Percentiles rank a stretch among this genome's conserved stretches.
These are phyloP conservation scores for Coriaria nepalensis DNA, from an alignment of 306 rosid genomes.

Conservation along the genomic window DNA sequence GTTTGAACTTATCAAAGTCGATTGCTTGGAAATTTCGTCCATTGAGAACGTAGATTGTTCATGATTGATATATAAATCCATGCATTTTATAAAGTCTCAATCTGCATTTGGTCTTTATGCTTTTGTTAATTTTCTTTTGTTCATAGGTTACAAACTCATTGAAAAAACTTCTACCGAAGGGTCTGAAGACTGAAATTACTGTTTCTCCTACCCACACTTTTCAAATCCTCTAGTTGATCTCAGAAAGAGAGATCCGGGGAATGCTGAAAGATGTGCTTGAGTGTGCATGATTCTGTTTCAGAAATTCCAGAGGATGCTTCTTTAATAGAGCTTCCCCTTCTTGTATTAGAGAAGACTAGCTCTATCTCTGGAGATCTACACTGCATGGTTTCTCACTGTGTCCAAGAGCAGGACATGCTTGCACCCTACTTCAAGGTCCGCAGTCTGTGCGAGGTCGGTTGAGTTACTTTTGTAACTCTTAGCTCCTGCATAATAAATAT, in stretches of 20 bases:
- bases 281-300: slow-evolving; percentile 17
- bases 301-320: slow-evolving; percentile 25
- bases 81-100: neutral
- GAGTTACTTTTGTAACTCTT: slow-evolving; percentile 19
- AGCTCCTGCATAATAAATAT: slow-evolving; percentile 12
- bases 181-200: neutral
- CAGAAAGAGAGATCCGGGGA: slow-evolving; percentile 27
- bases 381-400: slow-evolving; percentile 15
- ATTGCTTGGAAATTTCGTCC: too few species aligned
- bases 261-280: slow-evolving; percentile 54
- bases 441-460: slow-evolving; percentile 48
- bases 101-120: neutral
- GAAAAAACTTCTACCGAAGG: slow-evolving; percentile 15
- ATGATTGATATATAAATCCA: too few species aligned
- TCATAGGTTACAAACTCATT: slow-evolving; percentile 18
- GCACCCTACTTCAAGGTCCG: slow-evolving; percentile 16
- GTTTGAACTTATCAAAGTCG: too few species aligned
- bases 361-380: slow-evolving; percentile 6
- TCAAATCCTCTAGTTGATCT: slow-evolving; percentile 10
- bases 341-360: slow-evolving; percentile 20
- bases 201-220: neutral
- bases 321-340: slow-evolving; percentile 14
- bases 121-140: slow-evolving; percentile 1
- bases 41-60: too few species aligned
- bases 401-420: slow-evolving; percentile 32